Evolutionary conservation across 164 flowering plant species (phyloP), one percentile per base, ranked within the genome.

Genomic region (Akebia trifoliata): DNA sequence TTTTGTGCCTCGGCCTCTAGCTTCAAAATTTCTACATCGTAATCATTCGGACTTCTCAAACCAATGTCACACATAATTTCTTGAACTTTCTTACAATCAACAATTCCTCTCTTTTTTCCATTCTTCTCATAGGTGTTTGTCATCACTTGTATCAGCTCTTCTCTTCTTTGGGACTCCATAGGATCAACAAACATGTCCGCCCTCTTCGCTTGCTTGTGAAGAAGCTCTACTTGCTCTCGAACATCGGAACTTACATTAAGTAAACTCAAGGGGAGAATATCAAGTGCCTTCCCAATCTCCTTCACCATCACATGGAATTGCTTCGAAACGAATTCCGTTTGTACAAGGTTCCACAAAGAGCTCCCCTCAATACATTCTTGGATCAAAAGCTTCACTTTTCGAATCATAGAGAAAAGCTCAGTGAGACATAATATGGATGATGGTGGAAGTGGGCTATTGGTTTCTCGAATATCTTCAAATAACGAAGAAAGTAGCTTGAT

Each of bases 171-270:
- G 64, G 73, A 39, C 64, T 84, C 88, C 44, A 21, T 26, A 21
- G 72, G 56, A 32, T 82, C 85, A 40, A 76, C 55, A 28, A 72
- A 68, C 55, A 78, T 50, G 7, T 76, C 74, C 0, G 63, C 76
- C 38, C 81, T 66, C 48, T 68, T 81, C 0, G 80, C 73, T 42
- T 87, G 91, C 65, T 61, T 83, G 66, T 74, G 85, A 30, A 83
- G 79, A 58, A 87, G 84, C 72, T 81, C 89, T 14, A 87, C 76
- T 71, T 87, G 92, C 70, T 87, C 91, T 65, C 74, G 69, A 17
- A 60, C 72, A 59, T 85, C 95, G 0, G 68, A 52, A 0, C 76
- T 72, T 29, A 85, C 35, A 20, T 72, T 59, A 8, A 87, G 76
- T 73, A 81, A 64, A 57, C 82, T 83, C 53, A 81, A 64, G 8